Percentiles rank a stretch among this genome's conserved stretches.
Conservation (phyloP, 1,284 basidiomycete genomes). For the Clitocybe nebularis region DNA sequence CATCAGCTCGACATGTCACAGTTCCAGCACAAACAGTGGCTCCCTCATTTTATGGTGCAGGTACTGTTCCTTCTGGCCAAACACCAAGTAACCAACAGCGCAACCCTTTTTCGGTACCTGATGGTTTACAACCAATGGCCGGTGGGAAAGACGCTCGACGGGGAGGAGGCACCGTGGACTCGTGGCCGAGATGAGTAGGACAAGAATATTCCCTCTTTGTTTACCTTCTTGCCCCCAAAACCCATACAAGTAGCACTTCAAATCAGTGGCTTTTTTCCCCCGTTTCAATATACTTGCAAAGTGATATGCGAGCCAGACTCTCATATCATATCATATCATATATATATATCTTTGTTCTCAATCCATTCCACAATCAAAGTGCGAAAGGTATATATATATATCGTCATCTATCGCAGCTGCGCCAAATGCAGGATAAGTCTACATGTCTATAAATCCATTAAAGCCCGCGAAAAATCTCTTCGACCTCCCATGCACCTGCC, state of each 20-base stretch:
- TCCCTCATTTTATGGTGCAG: slow-evolving; percentile 66
- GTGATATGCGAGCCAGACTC: slow-evolving; percentile 24
- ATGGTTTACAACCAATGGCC: slow-evolving; percentile 34
- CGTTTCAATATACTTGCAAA: slow-evolving; percentile 11
- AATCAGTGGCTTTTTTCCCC: slow-evolving; percentile 4
- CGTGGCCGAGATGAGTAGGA: slow-evolving; percentile 65
- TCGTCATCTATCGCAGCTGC: neutral
- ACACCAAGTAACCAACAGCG: slow-evolving; percentile 32
- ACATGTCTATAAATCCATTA: slow-evolving; percentile 19
- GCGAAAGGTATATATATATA: neutral
- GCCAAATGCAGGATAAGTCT: neutral
- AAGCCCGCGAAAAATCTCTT: slow-evolving; percentile 66
- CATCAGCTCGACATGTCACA: slow-evolving; percentile 41
- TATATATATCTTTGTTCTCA: slow-evolving; percentile 13
- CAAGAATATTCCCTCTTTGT: slow-evolving; percentile 4
- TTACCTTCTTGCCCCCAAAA: slow-evolving; percentile 8
- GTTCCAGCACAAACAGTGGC: slow-evolving; percentile 47
- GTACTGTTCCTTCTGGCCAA: slow-evolving; percentile 51
- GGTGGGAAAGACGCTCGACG: slow-evolving; percentile 55
- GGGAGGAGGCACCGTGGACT: slow-evolving; percentile 61
- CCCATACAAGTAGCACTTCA: slow-evolving; percentile 2
- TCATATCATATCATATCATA: slow-evolving; percentile 18
- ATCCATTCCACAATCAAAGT: too few species aligned
- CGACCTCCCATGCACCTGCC: slow-evolving; percentile 93
- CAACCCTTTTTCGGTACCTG: slow-evolving; percentile 52